Percentiles rank a stretch among this genome's conserved stretches.
Conservation (phyloP, 2,329 filamentous ascomycete genomes). For the Fusarium coffeatum region DNA sequence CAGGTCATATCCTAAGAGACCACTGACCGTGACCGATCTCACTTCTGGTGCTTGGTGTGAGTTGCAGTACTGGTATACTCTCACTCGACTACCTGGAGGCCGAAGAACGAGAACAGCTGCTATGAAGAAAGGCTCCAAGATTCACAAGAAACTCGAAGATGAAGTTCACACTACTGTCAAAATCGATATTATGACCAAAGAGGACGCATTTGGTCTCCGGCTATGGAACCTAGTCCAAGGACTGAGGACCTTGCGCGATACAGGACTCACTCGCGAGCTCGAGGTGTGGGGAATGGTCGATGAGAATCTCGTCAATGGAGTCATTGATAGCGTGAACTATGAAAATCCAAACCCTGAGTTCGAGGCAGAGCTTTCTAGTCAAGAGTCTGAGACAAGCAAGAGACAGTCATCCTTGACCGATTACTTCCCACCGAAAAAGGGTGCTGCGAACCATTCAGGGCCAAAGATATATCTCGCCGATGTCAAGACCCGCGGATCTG, state of each 20-base stretch:
- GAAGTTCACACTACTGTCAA: slow-evolving; percentile 82
- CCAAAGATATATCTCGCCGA: slow-evolving; percentile 79
- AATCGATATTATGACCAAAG: slow-evolving; percentile 77
- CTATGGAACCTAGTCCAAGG: slow-evolving; percentile 95
- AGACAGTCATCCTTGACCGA: slow-evolving; percentile 56
- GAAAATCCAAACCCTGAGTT: slow-evolving; percentile 78
- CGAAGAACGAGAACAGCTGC: slow-evolving; percentile 79
- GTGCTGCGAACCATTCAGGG: not conserved
- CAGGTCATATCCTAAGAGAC: slow-evolving; percentile 79
- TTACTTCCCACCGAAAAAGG: slow-evolving; percentile 52
- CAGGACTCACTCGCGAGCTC: slow-evolving; percentile 78
- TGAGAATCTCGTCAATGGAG: slow-evolving; percentile 84
- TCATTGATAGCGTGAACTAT: slow-evolving; percentile 88
- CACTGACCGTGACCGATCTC: slow-evolving; percentile 88
- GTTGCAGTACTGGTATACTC: slow-evolving; percentile 88
- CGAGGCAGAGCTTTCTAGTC: slow-evolving; percentile 67
- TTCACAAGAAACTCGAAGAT: slow-evolving; percentile 87
- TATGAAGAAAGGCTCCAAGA: slow-evolving; percentile 83
- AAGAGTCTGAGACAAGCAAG: slow-evolving; percentile 44
- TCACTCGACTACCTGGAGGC: slow-evolving; percentile 78
- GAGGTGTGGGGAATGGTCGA: slow-evolving; percentile 88
- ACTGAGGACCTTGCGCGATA: slow-evolving; percentile 76
- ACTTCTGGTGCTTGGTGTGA: slow-evolving; percentile 95
- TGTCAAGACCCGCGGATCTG: slow-evolving; percentile 82
- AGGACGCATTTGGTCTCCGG: slow-evolving; percentile 83